Evolutionary conservation across 1,284 basidiomycete genomes (phyloP).

Genomic region (Trichosporon ovoides): DNA sequence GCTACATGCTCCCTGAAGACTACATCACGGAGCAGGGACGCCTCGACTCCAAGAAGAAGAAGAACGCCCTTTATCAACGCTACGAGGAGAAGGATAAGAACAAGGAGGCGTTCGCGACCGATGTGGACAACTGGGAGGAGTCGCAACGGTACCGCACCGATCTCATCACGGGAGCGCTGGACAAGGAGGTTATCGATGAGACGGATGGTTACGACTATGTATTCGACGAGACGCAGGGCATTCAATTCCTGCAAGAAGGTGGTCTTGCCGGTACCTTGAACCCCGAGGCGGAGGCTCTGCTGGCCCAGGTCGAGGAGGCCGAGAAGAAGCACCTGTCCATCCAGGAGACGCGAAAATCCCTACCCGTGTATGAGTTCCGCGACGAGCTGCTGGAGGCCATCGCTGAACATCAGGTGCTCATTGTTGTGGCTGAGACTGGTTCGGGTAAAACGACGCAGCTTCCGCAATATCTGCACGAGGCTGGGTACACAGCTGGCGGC

Average conservation of each 20-base stretch:
- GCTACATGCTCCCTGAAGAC: slow-evolving; percentile 91
- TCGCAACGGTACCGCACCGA: slow-evolving; percentile 84
- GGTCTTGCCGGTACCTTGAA: slow-evolving; percentile 71
- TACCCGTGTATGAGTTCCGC: slow-evolving; percentile 83
- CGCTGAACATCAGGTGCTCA: slow-evolving; percentile 81
- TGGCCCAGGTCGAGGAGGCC: slow-evolving; percentile 84
- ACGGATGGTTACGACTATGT: slow-evolving; percentile 82
- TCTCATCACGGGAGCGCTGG: slow-evolving; percentile 81
- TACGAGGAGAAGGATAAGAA: slow-evolving; percentile 87
- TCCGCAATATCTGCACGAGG: slow-evolving; percentile 96
- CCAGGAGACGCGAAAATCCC: slow-evolving; percentile 81
- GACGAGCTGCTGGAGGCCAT: slow-evolving; percentile 84
- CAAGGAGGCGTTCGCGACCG: slow-evolving; percentile 75
- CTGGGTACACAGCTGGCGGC: slow-evolving; percentile 84
- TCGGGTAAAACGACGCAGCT: slow-evolving; percentile 98
- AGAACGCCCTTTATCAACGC: slow-evolving; percentile 85
- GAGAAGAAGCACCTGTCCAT: slow-evolving; percentile 82
- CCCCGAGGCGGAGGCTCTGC: slow-evolving; percentile 77
- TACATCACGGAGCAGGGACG: slow-evolving; percentile 99
- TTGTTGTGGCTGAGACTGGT: slow-evolving; percentile 88
- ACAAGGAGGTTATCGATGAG: slow-evolving; percentile 72
- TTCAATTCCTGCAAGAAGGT: slow-evolving; percentile 87
- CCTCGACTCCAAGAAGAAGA: slow-evolving; percentile 94
- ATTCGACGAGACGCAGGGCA: slow-evolving; percentile 95
- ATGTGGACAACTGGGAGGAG: slow-evolving; percentile 94